Conservation (phyloP, 768 basidiomycete species). For the Lactifluus echinatus region DNA sequence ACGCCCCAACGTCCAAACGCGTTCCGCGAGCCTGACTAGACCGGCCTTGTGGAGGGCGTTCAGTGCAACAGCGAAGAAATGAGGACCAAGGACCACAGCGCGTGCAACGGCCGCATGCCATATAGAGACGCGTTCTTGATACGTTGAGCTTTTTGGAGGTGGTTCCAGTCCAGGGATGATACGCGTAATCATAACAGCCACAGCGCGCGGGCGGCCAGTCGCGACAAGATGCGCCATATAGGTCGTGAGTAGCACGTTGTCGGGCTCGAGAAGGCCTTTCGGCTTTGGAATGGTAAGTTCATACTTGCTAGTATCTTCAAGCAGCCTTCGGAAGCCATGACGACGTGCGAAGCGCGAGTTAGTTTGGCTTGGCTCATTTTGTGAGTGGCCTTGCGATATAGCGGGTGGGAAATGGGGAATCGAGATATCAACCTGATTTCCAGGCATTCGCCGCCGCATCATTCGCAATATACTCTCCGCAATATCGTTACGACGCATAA, state of each 20-base stretch:
- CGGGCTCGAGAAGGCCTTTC: slow-evolving; percentile 24
- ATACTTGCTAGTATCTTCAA: slow-evolving; percentile 6
- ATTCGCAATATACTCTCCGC: slow-evolving; percentile 32
- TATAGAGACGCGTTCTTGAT: not conserved
- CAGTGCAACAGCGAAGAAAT: slow-evolving; percentile 49
- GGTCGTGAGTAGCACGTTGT: slow-evolving; percentile 42
- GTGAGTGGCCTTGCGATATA: not conserved
- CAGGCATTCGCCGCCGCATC: slow-evolving; percentile 24
- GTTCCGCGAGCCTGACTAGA: slow-evolving; percentile 45
- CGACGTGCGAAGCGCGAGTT: not conserved
- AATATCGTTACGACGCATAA: slow-evolving; percentile 40
- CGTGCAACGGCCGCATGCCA: not conserved
- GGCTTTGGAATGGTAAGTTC: slow-evolving; percentile 16
- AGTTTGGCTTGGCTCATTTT: not conserved
- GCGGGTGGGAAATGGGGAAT: not conserved
- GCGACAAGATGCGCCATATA: slow-evolving; percentile 45
- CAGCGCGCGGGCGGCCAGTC: slow-evolving; percentile 37
- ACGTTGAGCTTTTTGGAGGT: not conserved
- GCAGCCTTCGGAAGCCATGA: not conserved
- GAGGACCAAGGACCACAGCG: slow-evolving; percentile 40
- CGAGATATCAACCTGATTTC: slow-evolving; percentile 9
- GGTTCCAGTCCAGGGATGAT: slow-evolving; percentile 46
- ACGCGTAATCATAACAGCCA: slow-evolving; percentile 40
- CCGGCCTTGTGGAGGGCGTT: slow-evolving; percentile 53
- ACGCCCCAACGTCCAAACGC: slow-evolving; percentile 55